phyloP scores from a whole-genome alignment of 441 rosid genomes.

The Gossypium davidsonii region DNA sequence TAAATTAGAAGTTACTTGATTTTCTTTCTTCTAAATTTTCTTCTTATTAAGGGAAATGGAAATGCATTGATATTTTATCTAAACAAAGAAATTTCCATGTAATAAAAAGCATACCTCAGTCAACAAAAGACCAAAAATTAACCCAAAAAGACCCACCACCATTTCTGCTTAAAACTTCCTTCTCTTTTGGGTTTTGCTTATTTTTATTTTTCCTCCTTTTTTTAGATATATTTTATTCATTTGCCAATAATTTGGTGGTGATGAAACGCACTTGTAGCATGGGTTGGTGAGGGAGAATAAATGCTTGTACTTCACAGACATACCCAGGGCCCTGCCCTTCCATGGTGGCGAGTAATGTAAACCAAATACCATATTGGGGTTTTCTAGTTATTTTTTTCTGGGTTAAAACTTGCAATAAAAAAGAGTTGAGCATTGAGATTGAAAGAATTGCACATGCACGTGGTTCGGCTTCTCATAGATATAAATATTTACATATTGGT shows the following conservation, averaged over 20 bases:
- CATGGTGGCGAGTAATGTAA: constrained; percentile 15
- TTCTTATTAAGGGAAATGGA: background rate
- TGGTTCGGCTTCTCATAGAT: constrained; percentile 44
- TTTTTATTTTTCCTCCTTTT: background rate
- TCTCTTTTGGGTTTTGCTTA: background rate
- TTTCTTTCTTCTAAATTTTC: background rate
- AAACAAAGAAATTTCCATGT: constrained; percentile 21
- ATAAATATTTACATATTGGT: constrained; percentile 11
- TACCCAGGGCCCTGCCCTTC: constrained; percentile 29
- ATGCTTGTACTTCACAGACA: constrained; percentile 40
- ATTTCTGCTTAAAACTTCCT: background rate
- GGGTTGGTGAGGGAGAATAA: constrained; percentile 66
- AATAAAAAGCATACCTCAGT: constrained; percentile 1
- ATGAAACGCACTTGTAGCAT: constrained; percentile 3
- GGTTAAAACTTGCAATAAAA: constrained; percentile 16
- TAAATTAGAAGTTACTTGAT: background rate
- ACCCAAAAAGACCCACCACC: background rate
- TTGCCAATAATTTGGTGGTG: constrained; percentile 23
- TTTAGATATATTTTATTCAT: background rate
- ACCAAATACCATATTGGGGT: constrained; percentile 13
- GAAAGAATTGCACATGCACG: constrained; percentile 41
- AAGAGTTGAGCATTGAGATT: background rate
- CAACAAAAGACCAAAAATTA: constrained; percentile 18
- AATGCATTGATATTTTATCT: background rate
- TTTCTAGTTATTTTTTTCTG: background rate